Percentiles rank a stretch among this genome's conserved stretches.
Evolutionary conservation across 2,329 filamentous ascomycete genomes (phyloP).

Genomic region (Ascochyta lentis): DNA sequence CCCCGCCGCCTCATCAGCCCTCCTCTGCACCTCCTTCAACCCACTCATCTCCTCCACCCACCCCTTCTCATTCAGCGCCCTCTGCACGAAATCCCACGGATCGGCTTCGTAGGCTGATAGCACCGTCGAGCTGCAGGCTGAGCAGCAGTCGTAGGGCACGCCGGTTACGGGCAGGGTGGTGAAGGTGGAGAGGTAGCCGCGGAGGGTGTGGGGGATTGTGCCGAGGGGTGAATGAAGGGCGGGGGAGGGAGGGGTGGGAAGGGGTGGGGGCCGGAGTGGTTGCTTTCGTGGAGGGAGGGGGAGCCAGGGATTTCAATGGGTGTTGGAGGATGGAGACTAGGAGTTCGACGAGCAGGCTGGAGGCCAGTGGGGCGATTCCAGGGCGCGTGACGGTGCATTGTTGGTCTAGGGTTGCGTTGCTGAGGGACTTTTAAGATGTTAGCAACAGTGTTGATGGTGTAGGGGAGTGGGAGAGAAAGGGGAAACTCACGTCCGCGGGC

Average conservation of each 20-base stretch:
- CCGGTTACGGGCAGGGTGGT: constrained; percentile 76
- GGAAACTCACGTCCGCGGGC: constrained; percentile 79
- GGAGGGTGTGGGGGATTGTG: constrained; percentile 79
- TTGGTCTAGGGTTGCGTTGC: constrained; percentile 94
- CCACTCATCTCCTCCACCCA: constrained; percentile 81
- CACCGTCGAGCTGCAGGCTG: constrained; percentile 76
- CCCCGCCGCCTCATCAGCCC: constrained; percentile 54
- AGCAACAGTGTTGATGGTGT: not conserved
- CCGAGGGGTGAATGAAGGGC: constrained; percentile 64
- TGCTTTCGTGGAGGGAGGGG: constrained; percentile 26
- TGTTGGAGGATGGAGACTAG: constrained; percentile 86
- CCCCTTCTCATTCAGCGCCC: constrained; percentile 74
- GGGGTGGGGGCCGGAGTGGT: constrained; percentile 13
- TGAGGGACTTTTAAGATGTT: constrained; percentile 71
- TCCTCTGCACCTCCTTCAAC: constrained; percentile 68
- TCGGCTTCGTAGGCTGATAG: constrained; percentile 70
- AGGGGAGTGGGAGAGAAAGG: constrained; percentile 16
- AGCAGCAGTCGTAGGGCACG: constrained; percentile 79
- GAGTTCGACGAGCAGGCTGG: constrained; percentile 87
- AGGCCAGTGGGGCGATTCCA: constrained; percentile 90
- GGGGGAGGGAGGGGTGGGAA: constrained; percentile 41
- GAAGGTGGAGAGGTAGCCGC: constrained; percentile 77
- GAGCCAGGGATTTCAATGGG: constrained; percentile 51
- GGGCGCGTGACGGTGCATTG: constrained; percentile 97
- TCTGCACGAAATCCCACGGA: constrained; percentile 79